Conservation (phyloP, 345 rosid genomes). For the Gossypium stocksii region DNA sequence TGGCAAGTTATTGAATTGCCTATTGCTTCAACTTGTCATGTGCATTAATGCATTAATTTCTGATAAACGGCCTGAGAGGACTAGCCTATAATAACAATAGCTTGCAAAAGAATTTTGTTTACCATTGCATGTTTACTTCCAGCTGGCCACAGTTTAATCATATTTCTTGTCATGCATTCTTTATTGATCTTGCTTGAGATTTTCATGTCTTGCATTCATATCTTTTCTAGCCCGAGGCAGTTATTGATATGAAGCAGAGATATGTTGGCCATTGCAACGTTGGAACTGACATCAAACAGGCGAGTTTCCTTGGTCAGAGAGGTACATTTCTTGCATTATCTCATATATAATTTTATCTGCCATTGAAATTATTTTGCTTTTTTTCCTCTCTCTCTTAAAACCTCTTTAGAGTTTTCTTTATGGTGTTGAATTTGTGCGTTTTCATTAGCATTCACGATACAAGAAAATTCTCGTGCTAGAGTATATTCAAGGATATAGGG, state of each 20-base stretch:
- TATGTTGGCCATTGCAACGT: conserved; percentile 28
- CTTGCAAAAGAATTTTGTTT: not conserved
- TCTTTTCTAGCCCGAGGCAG: conserved; percentile 63
- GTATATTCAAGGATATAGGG: no score
- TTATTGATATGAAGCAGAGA: conserved; percentile 77
- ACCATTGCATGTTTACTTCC: no score
- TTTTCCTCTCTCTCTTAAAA: not conserved
- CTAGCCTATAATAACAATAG: not conserved
- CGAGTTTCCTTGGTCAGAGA: conserved; percentile 15
- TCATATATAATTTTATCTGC: not conserved
- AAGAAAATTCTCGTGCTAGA: no score
- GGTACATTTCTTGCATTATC: not conserved
- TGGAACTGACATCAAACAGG: conserved; percentile 16
- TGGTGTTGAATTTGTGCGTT: not conserved
- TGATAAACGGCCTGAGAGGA: not conserved
- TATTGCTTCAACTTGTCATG: not conserved
- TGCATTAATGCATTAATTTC: not conserved
- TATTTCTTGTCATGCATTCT: not conserved
- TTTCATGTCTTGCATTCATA: conserved; percentile 1
- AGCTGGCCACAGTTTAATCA: not conserved
- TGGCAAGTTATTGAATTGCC: not conserved
- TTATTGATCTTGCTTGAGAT: not conserved
- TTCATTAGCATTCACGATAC: not conserved
- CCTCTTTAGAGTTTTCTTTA: not conserved
- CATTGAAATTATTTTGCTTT: not conserved